These are phyloP conservation scores for Acanthamoeba royreba DNA, from an alignment of 208 protist species.

Conservation along the genomic window DNA sequence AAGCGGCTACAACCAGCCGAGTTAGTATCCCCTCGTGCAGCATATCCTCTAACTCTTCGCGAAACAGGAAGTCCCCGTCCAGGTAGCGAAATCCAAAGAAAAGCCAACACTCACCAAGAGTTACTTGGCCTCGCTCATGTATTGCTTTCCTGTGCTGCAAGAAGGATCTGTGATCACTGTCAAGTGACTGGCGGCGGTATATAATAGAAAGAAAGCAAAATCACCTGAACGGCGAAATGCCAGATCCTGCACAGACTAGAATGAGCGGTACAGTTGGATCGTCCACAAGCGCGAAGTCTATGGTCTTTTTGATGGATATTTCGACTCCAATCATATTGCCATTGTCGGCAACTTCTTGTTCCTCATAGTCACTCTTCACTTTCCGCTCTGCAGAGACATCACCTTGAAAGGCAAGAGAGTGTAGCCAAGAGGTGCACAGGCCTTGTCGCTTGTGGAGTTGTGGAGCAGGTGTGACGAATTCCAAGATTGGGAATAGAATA, in stretches of 20 bases:
- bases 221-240: conserved; percentile 26
- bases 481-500: not conserved
- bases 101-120: not conserved
- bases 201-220: too few relatives aligned
- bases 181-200: too few relatives aligned
- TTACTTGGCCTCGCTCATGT: not conserved
- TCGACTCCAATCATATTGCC: not conserved
- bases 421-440: conserved; percentile 33
- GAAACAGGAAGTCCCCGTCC: conserved; percentile 6
- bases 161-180: not conserved
- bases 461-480: not conserved
- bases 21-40: not conserved
- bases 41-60: not conserved
- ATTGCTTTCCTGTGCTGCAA: not conserved
- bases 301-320: not conserved
- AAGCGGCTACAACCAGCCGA: not conserved
- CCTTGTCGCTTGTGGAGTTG: not conserved
- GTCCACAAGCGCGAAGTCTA: not conserved
- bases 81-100: conserved; percentile 9
- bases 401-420: not conserved
- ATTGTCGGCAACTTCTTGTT: not conserved
- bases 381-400: not conserved
- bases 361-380: not conserved
- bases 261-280: not conserved
- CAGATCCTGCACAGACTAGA: not conserved